Evolutionary conservation across 495 filamentous ascomycete species (phyloP).

Genomic region (Lophiostoma macrostomum): DNA sequence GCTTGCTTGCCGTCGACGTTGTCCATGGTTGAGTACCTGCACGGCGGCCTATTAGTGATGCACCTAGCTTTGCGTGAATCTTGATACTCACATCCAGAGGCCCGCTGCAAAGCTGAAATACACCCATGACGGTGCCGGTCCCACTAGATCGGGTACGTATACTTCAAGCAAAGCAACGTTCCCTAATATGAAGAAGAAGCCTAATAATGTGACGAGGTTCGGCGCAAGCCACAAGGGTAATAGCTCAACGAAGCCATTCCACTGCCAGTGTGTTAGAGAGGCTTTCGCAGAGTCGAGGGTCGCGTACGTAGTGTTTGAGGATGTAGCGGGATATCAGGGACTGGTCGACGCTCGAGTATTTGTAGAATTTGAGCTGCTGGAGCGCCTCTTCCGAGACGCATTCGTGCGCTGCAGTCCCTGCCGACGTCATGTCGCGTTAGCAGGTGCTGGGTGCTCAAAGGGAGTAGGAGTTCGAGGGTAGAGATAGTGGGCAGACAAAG

Average conservation of each 20-base stretch:
- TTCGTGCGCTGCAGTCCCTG: slow-evolving; percentile 50
- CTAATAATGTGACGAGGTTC: slow-evolving; percentile 94
- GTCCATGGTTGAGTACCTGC: slow-evolving; percentile 92
- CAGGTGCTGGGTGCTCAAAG: neutral
- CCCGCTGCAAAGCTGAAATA: slow-evolving; percentile 94
- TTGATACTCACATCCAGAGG: slow-evolving; percentile 87
- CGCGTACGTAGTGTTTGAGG: slow-evolving; percentile 84
- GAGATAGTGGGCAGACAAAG: neutral
- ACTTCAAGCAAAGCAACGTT: slow-evolving; percentile 80
- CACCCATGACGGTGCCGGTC: slow-evolving; percentile 86
- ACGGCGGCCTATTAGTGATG: slow-evolving; percentile 4
- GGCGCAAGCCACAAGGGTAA: slow-evolving; percentile 94
- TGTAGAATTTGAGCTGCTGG: slow-evolving; percentile 87
- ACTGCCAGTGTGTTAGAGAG: slow-evolving; percentile 52
- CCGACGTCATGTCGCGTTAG: slow-evolving; percentile 1
- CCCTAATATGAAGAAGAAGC: slow-evolving; percentile 87
- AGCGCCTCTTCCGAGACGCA: slow-evolving; percentile 67
- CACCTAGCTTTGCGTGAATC: too few relatives aligned
- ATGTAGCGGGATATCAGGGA: slow-evolving; percentile 93
- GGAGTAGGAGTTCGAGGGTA: neutral
- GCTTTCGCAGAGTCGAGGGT: slow-evolving; percentile 7
- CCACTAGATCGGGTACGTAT: slow-evolving; percentile 85
- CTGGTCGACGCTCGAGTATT: slow-evolving; percentile 95
- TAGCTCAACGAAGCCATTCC: slow-evolving; percentile 94
- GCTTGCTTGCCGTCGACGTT: slow-evolving; percentile 99